These are phyloP conservation scores for Aurantiochytrium sp. DNA, from an alignment of 108 stramenopile species.

Conservation along the genomic window DNA sequence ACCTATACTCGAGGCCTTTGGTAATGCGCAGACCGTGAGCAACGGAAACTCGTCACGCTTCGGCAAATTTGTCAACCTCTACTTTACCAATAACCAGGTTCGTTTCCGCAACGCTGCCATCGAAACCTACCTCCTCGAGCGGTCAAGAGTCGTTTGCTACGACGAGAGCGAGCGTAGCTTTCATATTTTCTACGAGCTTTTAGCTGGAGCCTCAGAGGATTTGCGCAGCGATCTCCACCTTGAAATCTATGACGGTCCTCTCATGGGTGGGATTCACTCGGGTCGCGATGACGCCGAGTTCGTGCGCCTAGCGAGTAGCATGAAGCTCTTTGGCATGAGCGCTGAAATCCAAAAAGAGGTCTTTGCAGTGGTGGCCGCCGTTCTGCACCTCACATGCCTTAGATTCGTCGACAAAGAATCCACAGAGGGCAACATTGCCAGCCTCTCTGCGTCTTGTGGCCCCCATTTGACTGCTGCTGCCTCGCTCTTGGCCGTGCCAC, in stretches of 20 bases:
- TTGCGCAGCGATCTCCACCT: constrained; percentile 6
- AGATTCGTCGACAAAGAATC: constrained; percentile 52
- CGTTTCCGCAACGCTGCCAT: background rate
- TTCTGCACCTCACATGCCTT: constrained; percentile 79
- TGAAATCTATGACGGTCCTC: constrained; percentile 16
- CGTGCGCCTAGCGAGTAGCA: background rate
- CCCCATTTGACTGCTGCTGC: constrained; percentile 54
- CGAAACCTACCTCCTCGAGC: constrained; percentile 10
- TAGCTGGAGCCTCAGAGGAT: constrained; percentile 45
- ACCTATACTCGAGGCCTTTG: constrained; percentile 44
- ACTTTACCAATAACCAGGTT: constrained; percentile 14
- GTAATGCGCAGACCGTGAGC: constrained; percentile 41
- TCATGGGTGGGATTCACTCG: background rate
- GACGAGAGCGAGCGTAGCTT: constrained; percentile 61
- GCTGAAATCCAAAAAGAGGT: constrained; percentile 54
- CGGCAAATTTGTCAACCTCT: constrained; percentile 55
- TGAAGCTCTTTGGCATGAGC: constrained; percentile 28
- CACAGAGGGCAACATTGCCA: background rate
- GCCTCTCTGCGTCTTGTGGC: background rate
- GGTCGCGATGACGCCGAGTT: constrained; percentile 13
- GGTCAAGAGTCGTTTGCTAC: background rate
- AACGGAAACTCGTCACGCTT: constrained; percentile 50
- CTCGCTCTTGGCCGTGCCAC: constrained; percentile 66
- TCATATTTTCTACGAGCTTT: constrained; percentile 67
- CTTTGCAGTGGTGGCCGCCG: constrained; percentile 69